Evolutionary conservation across 306 rosid species (phyloP), one percentile per base, ranked within the genome.

Genomic region (Inga oerstediana): DNA sequence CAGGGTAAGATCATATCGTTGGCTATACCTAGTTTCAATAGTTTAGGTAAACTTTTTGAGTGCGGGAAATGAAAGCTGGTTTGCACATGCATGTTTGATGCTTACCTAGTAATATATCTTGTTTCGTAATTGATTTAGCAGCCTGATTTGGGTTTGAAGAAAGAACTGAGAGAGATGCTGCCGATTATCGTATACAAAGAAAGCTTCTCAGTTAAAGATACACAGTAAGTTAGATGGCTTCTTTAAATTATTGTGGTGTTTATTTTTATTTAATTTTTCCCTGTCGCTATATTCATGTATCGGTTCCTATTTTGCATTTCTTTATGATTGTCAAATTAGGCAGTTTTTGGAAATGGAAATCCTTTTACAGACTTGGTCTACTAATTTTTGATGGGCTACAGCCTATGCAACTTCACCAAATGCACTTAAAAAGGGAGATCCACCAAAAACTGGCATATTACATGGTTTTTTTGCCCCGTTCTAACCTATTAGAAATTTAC

Each of bases 91-190:
- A 17, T 35, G 7, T 17, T 43, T 71, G 12, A 67, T 67, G 14
- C 17, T 70, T 41, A 10, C 19, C 74, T 8, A 13, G 22, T 71
- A 10, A 5, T 43, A n/a, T 71, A n/a, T 71, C 13, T 15, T 76
- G 43, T 56, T 51, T 69, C 8, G 14, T 64, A 32, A 32, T 14
- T 73, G 72, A 79, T 70, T 59, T 13, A 5, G 80, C 87, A 92
- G 92, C 44, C 72, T 71, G 93, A 88, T 52, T 46, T 75, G 74
- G 97, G 98, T 10, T 82, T 94, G 92, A 88, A 86, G 70, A 94
- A 93, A 76, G 97, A 94, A 67, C 76, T 90, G 72, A 87, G 98
- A 66, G 94, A 94, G 86, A 90, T 94, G 98, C 88, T 94, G 48
- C 97, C 97, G 73, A 84, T 94, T 62, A 75, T 94, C 84, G 89